These are phyloP conservation scores for Phytophthora kernoviae DNA, from an alignment of 352 stramenopile species.

Conservation along the genomic window DNA sequence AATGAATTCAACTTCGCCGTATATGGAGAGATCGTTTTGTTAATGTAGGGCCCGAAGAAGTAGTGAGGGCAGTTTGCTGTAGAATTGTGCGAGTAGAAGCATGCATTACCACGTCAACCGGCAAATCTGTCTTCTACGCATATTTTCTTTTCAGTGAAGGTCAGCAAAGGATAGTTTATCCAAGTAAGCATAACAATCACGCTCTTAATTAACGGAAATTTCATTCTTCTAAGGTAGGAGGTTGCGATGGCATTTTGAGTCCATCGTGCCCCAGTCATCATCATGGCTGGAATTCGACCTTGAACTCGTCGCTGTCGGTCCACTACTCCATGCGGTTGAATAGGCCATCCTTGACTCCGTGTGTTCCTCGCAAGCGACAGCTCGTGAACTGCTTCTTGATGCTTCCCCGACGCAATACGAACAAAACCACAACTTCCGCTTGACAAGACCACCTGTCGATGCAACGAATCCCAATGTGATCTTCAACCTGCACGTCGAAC, in stretches of 20 bases:
- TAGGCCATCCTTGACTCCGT: slow-evolving; percentile 7
- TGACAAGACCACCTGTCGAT: slow-evolving; percentile 16
- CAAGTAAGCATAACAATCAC: no score
- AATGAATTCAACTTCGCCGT: slow-evolving; percentile 8
- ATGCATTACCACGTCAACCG: no score
- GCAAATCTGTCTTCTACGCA: no score
- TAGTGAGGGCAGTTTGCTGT: no score
- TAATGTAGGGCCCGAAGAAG: no score
- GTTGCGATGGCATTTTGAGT: slow-evolving; percentile 27
- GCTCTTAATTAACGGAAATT: neutral
- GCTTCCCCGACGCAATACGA: slow-evolving; percentile 28
- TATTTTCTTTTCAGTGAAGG: no score
- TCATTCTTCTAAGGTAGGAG: slow-evolving; percentile 11
- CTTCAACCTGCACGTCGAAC: slow-evolving; percentile 25
- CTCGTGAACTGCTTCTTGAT: slow-evolving; percentile 13
- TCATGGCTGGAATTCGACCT: slow-evolving; percentile 17
- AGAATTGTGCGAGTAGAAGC: no score
- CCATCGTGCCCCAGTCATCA: slow-evolving; percentile 22
- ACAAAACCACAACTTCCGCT: slow-evolving; percentile 39
- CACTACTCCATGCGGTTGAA: slow-evolving; percentile 23
- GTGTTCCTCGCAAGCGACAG: slow-evolving; percentile 32
- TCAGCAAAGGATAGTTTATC: no score
- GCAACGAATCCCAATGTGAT: slow-evolving; percentile 30
- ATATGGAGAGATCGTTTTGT: no score
- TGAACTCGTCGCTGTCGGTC: slow-evolving; percentile 18